phyloP scores from a whole-genome alignment of 768 basidiomycete genomes.

The Exidia glandulosa region DNA sequence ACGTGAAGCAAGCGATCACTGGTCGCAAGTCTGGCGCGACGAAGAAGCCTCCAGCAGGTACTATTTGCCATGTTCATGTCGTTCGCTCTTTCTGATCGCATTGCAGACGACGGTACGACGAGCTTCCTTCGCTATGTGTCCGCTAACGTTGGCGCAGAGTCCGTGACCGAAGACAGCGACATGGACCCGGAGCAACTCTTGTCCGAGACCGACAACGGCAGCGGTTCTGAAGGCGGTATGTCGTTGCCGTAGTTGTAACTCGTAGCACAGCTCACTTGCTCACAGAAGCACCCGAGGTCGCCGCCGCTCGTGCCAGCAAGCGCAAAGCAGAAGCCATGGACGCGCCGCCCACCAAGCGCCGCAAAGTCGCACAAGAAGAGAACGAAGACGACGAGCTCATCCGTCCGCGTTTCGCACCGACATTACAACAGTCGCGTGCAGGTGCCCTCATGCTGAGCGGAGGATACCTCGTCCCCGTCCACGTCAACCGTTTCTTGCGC shows the following conservation, averaged over 20 bases:
- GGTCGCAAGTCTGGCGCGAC: background rate
- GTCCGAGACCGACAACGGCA: background rate
- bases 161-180: background rate
- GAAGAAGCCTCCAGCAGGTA: background rate
- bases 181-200: background rate
- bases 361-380: background rate
- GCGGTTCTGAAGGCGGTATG: background rate
- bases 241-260: too few relatives aligned
- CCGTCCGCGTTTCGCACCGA: background rate
- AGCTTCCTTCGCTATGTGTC: background rate
- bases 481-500: slow-evolving; percentile 77
- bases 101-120: background rate
- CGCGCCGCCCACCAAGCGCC: background rate
- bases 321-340: background rate
- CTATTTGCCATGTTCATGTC: too few relatives aligned
- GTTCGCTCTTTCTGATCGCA: background rate
- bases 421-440: background rate
- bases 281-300: too few relatives aligned
- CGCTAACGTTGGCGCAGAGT: background rate
- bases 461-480: slow-evolving; percentile 13
- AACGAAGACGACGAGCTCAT: background rate
- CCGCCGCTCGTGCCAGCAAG: too few relatives aligned
- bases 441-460: background rate
- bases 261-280: too few relatives aligned
- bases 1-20: background rate